A percentile compares a stretch with the other conserved stretches of the same genome.
These are phyloP conservation scores for Aspergillus novoparasiticus DNA, from an alignment of 2,329 filamentous ascomycete genomes.

Conservation along the genomic window DNA sequence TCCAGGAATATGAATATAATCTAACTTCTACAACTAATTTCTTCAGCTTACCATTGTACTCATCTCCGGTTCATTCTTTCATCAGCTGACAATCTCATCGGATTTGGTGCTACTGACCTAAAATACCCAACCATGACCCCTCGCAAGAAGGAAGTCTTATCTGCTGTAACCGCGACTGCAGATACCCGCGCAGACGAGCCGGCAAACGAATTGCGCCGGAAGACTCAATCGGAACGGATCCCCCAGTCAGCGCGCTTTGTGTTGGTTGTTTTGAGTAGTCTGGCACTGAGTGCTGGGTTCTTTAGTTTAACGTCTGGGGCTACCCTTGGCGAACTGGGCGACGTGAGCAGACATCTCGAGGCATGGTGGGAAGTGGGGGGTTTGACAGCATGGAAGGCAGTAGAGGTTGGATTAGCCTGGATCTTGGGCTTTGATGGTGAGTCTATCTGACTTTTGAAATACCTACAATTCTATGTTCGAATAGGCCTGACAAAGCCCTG, in stretches of 20 bases:
- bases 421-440: slow-evolving; percentile 67
- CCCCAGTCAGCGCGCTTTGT: slow-evolving; percentile 47
- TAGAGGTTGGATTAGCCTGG: slow-evolving; percentile 75
- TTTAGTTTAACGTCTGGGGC: slow-evolving; percentile 64
- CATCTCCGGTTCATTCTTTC: background rate
- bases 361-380: slow-evolving; percentile 63
- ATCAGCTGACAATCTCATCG: background rate
- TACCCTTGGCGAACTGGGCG: slow-evolving; percentile 66
- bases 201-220: slow-evolving; percentile 12
- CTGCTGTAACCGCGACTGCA: slow-evolving; percentile 13
- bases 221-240: slow-evolving; percentile 28
- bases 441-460: slow-evolving; percentile 9
- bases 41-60: background rate
- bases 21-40: background rate
- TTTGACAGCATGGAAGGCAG: slow-evolving; percentile 58
- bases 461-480: background rate
- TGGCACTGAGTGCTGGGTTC: slow-evolving; percentile 65
- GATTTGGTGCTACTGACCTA: background rate
- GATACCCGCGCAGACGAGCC: slow-evolving; percentile 13
- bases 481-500: background rate
- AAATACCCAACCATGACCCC: slow-evolving; percentile 17
- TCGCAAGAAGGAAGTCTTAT: slow-evolving; percentile 26
- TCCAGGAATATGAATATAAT: background rate
- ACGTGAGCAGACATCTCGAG: slow-evolving; percentile 65
- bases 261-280: slow-evolving; percentile 53